phyloP scores from a whole-genome alignment of 176 grass and related monocot genomes.

The Aegilops bicornis region DNA sequence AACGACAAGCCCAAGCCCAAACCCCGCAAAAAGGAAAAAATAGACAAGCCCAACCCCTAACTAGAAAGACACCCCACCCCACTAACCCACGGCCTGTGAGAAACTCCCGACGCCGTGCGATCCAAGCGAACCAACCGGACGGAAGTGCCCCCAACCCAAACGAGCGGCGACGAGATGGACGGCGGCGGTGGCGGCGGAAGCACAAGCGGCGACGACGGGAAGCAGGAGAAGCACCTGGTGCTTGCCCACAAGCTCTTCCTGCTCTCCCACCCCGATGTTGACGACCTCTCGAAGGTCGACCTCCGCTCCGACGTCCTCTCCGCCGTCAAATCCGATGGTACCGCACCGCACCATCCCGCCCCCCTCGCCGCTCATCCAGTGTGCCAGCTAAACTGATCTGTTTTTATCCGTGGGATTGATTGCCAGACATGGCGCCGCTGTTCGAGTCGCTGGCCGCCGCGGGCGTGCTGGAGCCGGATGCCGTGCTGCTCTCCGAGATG shows the following conservation, averaged over 20 bases:
- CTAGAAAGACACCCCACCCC: too few relatives aligned
- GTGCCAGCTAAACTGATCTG: background rate
- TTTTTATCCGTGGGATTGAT: background rate
- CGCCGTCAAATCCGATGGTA: constrained; percentile 81
- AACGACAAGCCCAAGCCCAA: too few relatives aligned
- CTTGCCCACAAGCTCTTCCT: constrained; percentile 94
- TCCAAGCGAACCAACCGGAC: background rate
- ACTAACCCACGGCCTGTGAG: too few relatives aligned
- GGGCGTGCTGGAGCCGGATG: constrained; percentile 65
- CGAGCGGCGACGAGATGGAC: constrained; percentile 38
- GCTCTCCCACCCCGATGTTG: constrained; percentile 69
- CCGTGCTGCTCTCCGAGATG: constrained; percentile 68
- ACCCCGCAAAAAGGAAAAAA: too few relatives aligned
- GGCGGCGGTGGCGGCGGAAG: constrained; percentile 33
- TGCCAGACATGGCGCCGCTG: constrained; percentile 68
- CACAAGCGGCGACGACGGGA: constrained; percentile 42
- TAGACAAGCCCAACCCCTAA: too few relatives aligned
- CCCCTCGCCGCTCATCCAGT: background rate
- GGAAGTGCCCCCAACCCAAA: background rate
- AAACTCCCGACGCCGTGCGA: constrained; percentile 1
- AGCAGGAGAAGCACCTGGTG: constrained; percentile 78
- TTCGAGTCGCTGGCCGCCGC: constrained; percentile 59
- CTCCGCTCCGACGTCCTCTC: constrained; percentile 73
- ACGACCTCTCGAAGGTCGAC: constrained; percentile 89
- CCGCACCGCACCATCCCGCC: background rate